Evolutionary conservation across 352 stramenopile genomes (phyloP).

Genomic region (Plasmopara muralis): DNA sequence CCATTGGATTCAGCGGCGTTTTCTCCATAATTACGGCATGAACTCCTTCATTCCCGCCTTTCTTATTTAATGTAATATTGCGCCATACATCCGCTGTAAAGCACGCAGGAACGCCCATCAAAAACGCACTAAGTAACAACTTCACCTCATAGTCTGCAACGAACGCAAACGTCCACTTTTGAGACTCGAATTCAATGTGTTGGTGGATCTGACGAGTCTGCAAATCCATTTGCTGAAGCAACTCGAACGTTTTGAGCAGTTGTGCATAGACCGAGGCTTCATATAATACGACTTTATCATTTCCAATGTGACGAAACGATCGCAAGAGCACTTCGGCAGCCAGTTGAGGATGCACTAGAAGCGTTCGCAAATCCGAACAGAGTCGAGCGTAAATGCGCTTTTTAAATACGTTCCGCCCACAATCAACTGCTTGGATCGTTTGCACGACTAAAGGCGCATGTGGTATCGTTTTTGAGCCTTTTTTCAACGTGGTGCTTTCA

Average conservation of each 20-base stretch:
- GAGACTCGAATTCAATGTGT: conserved; percentile 80
- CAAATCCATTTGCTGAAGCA: conserved; percentile 78
- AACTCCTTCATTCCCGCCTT: conserved; percentile 17
- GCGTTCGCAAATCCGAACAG: conserved; percentile 72
- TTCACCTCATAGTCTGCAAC: conserved; percentile 81
- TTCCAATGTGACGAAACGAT: conserved; percentile 40
- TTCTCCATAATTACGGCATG: conserved; percentile 13
- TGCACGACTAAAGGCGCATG: conserved; percentile 26
- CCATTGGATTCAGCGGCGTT: conserved; percentile 26
- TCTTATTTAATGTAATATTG: conserved; percentile 14
- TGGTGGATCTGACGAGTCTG: conserved; percentile 56
- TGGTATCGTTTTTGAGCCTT: conserved; percentile 13
- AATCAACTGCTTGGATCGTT: conserved; percentile 54
- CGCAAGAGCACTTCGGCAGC: conserved; percentile 48
- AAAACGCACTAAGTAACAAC: conserved; percentile 59
- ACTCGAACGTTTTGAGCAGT: conserved; percentile 51
- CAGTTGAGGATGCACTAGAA: conserved; percentile 64
- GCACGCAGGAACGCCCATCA: conserved; percentile 48
- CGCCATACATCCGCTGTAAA: conserved; percentile 35
- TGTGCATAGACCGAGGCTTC: conserved; percentile 43
- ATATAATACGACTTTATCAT: conserved; percentile 21
- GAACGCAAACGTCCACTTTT: conserved; percentile 80
- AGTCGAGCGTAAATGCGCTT: conserved; percentile 70
- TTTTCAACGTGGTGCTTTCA: conserved; percentile 21
- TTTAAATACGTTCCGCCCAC: conserved; percentile 63